Conservation (phyloP, 345 rosid genomes). For the Acer campestre region DNA sequence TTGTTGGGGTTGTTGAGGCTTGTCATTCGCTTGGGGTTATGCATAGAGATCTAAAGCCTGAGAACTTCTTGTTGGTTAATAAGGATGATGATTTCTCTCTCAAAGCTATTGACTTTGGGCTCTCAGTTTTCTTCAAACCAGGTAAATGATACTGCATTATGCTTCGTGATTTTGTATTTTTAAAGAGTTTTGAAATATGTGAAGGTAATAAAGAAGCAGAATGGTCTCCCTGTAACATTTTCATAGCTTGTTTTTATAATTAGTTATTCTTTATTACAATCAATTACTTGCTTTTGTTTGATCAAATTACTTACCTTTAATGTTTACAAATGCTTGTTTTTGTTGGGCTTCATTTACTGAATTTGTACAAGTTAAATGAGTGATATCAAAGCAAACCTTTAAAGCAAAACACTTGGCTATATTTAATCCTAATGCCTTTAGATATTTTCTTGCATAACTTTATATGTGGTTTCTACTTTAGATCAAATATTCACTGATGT, state of each 20-base stretch:
- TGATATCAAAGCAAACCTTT: background rate
- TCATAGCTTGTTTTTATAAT: background rate
- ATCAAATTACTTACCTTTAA: background rate
- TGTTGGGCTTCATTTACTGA: slow-evolving; percentile 1
- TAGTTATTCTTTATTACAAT: background rate
- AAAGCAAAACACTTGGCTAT: background rate
- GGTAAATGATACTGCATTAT: slow-evolving; percentile 37
- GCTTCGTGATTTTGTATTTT: background rate
- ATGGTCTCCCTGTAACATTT: background rate
- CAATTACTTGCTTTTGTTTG: background rate
- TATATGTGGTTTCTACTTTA: slow-evolving; percentile 33
- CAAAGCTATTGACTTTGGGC: slow-evolving; percentile 98
- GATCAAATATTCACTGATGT: slow-evolving; percentile 93
- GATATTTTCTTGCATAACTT: slow-evolving; percentile 11
- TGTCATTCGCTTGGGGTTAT: slow-evolving; percentile 97
- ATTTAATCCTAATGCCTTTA: slow-evolving; percentile 7
- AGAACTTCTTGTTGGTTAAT: slow-evolving; percentile 94
- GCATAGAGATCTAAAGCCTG: slow-evolving; percentile 99
- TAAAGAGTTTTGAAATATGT: background rate
- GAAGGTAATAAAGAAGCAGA: background rate
- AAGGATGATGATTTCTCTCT: slow-evolving; percentile 97
- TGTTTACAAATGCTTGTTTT: background rate
- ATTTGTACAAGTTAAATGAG: background rate
- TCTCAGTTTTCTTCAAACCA: slow-evolving; percentile 96
- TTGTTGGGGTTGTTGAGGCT: slow-evolving; percentile 94